A percentile compares a stretch with the other conserved stretches of the same genome.
Conservation (phyloP, 208 protist genomes). For the Porcisia deanei region DNA sequence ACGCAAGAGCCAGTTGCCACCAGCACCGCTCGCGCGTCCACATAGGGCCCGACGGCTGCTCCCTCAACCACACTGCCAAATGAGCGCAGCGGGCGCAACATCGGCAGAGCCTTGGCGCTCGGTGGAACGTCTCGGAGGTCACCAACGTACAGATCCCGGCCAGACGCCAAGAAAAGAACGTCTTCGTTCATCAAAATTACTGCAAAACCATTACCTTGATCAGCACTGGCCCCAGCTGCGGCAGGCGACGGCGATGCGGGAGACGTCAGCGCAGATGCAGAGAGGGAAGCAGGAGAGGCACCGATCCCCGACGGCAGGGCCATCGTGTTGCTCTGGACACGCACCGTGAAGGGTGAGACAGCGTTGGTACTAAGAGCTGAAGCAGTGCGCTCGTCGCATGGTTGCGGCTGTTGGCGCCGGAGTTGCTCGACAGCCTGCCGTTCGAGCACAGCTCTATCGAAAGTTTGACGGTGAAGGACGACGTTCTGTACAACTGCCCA, state of each 20-base stretch:
- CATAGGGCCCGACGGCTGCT: background rate
- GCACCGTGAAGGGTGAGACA: constrained; percentile 19
- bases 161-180: background rate
- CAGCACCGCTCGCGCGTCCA: constrained; percentile 19
- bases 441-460: constrained; percentile 25
- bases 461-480: constrained; percentile 29
- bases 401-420: constrained; percentile 1
- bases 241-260: constrained; percentile 3
- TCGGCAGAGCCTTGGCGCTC: constrained; percentile 11
- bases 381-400: background rate
- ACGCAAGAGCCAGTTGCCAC: constrained; percentile 19
- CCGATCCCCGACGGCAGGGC: constrained; percentile 13
- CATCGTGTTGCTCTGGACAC: constrained; percentile 34
- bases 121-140: constrained; percentile 25
- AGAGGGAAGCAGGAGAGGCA: background rate
- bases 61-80: constrained; percentile 22
- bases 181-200: background rate
- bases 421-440: constrained; percentile 6
- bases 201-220: constrained; percentile 3
- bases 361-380: background rate
- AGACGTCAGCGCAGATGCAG: constrained; percentile 6
- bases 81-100: constrained; percentile 18
- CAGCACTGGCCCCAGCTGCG: background rate
- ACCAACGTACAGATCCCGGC: constrained; percentile 1
- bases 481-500: constrained; percentile 30